Base-by-base conservation (phyloP, 768 basidiomycete genomes). In the Termitomyces sp. region DNA sequence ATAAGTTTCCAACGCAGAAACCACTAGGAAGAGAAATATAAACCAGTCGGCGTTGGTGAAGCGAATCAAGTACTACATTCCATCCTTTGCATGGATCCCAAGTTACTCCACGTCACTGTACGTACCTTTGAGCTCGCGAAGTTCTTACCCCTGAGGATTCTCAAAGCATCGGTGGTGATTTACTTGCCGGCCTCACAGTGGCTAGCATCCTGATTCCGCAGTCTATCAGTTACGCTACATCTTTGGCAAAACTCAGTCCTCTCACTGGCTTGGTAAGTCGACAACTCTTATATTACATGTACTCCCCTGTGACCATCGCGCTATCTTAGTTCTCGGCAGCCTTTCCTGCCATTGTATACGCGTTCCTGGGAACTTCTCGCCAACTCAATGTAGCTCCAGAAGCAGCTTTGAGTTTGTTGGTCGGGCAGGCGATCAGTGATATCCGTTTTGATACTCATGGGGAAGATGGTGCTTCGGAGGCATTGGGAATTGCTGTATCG, bases 171-270 rank as follows among this genome's bases (percentile, higher is more conserved):
- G 73, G 73, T 40, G 80, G 74, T 32, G 93, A 96, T 72, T 66
- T 92, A n/a, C 78, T 94, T 0, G 92, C 92, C 32, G 96, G 95
- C 18, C 69, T 94, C 33, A 94, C 94, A 0, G 87, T 97, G 9
- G 90, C 91, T 20, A 88, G 86, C 55, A 90, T 92, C 82, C 79
- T 92, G 48, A 90, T 92, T 69, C 91, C 92, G 7, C 89, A 92
- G 72, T 91, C 92, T 1, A 91, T 97, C 71, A 93, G 91, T 71
- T 97, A 98, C 69, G 96, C 93, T 8, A 87, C 91, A 3, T 90
- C 93, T 0, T 78, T 98, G 12, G 94, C 95, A 18, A 87, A 91
- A 65, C 76, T 97, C 44, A 90, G 85, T 63, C 94, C 95, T 13
- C 83, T 92, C 2, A 84, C 92, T 48, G 96, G 96, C 54, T 76